phyloP scores from a whole-genome alignment of 169 alveolate species.

The Cyclospora cayetanensis region DNA sequence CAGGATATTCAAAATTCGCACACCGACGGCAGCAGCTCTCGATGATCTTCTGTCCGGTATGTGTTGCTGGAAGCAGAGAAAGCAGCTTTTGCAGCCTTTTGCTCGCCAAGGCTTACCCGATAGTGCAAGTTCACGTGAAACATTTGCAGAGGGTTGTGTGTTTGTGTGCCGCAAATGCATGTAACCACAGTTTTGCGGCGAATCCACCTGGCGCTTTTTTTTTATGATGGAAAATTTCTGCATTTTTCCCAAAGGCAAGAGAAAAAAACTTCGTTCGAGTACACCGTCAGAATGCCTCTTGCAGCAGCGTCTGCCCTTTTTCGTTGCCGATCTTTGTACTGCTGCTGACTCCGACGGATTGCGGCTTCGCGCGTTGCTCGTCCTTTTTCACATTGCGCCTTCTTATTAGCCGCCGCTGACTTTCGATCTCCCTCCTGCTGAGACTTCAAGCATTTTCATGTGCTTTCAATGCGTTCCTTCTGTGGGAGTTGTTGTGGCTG shows the following conservation, averaged over 20 bases:
- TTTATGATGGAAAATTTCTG: constrained; percentile 5
- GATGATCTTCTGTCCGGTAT: constrained; percentile 7
- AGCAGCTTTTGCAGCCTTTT: too few relatives aligned
- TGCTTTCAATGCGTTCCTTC: neutral
- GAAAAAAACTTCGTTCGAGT: too few relatives aligned
- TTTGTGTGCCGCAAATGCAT: too few relatives aligned
- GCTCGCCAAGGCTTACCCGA: too few relatives aligned
- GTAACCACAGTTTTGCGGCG: neutral
- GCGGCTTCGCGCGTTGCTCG: neutral
- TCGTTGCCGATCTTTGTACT: neutral
- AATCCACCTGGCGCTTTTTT: constrained; percentile 14
- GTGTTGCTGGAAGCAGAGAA: neutral
- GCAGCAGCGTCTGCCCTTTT: neutral
- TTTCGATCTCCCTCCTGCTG: neutral
- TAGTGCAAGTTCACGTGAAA: too few relatives aligned
- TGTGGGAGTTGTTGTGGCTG: neutral
- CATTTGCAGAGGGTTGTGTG: too few relatives aligned
- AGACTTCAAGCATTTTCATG: neutral
- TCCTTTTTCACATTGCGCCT: neutral
- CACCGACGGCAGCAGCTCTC: constrained; percentile 5
- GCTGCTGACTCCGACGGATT: too few relatives aligned
- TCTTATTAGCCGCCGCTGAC: neutral
- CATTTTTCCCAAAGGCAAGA: constrained; percentile 23
- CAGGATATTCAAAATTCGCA: neutral
- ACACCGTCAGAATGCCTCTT: too few relatives aligned